A percentile compares a stretch with the other conserved stretches of the same genome.
These are phyloP conservation scores for Talaromyces sp. DNA, from an alignment of 2,329 filamentous ascomycete genomes.

Conservation along the genomic window DNA sequence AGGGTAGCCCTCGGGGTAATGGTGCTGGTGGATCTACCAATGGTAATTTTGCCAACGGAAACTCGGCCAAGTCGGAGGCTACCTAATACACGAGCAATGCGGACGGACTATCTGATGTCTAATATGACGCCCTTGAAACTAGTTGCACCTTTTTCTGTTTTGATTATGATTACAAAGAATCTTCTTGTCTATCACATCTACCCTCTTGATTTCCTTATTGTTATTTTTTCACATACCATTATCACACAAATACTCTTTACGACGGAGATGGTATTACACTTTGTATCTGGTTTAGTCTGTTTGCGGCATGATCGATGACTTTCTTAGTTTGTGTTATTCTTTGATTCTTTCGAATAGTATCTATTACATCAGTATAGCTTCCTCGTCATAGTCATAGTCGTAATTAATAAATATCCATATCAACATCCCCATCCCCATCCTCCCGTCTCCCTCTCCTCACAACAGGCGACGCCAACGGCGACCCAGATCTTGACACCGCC, in stretches of 20 bases:
- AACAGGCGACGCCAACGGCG: neutral
- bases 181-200: constrained; percentile 3
- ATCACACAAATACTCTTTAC: neutral
- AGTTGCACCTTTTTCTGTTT: neutral
- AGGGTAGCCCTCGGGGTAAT: constrained; percentile 38
- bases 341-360: neutral
- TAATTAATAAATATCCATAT: constrained; percentile 7
- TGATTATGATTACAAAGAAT: constrained; percentile 7
- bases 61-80: constrained; percentile 17
- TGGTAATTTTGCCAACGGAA: constrained; percentile 17
- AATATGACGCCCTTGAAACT: neutral
- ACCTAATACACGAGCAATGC: no score
- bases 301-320: constrained; percentile 19
- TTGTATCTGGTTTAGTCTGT: constrained; percentile 3
- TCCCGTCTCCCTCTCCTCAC: neutral
- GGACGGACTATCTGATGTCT: neutral
- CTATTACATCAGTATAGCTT: neutral
- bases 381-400: neutral
- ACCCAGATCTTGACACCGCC: neutral
- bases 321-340: constrained; percentile 14
- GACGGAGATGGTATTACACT: neutral
- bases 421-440: constrained; percentile 6
- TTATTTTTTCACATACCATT: constrained; percentile 3
- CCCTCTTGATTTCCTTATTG: neutral
- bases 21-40: constrained; percentile 9